These are phyloP conservation scores for Starmera amethionina DNA, from an alignment of 805 yeast species.

Conservation along the genomic window DNA sequence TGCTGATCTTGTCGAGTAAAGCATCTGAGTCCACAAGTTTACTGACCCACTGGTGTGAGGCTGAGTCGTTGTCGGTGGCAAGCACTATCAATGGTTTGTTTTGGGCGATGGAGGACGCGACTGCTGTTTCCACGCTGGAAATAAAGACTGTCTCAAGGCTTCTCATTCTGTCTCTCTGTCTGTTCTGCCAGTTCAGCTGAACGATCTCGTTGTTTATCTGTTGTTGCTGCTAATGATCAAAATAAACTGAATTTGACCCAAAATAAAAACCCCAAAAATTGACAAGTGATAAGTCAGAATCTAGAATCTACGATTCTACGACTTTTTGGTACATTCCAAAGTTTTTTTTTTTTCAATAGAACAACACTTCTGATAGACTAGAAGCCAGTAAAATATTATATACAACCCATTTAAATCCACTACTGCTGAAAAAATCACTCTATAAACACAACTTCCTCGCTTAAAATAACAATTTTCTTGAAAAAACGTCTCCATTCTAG, in stretches of 20 bases:
- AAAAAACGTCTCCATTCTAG: slow-evolving; percentile 65
- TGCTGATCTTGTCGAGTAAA: slow-evolving; percentile 7
- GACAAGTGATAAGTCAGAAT: too few relatives aligned
- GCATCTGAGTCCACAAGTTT: slow-evolving; percentile 6
- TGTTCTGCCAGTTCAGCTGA: not conserved
- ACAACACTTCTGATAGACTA: too few relatives aligned
- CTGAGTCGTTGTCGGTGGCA: slow-evolving; percentile 18
- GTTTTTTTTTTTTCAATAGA: too few relatives aligned
- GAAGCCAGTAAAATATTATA: too few relatives aligned
- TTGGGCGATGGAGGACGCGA: slow-evolving; percentile 25
- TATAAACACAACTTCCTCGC: slow-evolving; percentile 45
- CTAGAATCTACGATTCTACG: too few relatives aligned
- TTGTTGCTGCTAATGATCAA: too few relatives aligned
- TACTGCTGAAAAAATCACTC: slow-evolving; percentile 17
- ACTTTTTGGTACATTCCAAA: too few relatives aligned
- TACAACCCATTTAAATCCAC: too few relatives aligned
- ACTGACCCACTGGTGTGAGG: slow-evolving; percentile 15
- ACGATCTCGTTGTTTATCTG: too few relatives aligned
- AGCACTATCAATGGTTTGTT: slow-evolving; percentile 31
- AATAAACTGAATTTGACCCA: too few relatives aligned
- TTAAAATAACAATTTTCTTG: slow-evolving; percentile 43
- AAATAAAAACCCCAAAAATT: too few relatives aligned
- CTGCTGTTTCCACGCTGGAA: slow-evolving; percentile 28
- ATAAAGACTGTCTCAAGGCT: slow-evolving; percentile 12
- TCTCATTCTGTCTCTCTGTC: slow-evolving; percentile 3